These are phyloP conservation scores for Fusarium clavum DNA, from an alignment of 2,329 filamentous ascomycete species.

Conservation along the genomic window DNA sequence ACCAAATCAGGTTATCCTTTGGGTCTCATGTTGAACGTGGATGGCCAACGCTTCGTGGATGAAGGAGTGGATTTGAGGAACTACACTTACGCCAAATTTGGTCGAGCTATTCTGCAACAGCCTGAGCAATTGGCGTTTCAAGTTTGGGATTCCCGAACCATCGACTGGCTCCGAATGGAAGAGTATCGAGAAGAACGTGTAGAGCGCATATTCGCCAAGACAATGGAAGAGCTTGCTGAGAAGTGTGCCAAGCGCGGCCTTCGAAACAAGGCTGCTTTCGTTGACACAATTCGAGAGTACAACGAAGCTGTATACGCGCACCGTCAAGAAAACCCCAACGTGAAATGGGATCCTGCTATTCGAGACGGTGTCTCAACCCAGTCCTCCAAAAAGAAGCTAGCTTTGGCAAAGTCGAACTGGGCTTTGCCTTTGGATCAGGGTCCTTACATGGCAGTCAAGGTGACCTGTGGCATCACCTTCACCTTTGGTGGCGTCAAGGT, in stretches of 20 bases:
- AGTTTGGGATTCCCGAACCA: slow-evolving; percentile 15
- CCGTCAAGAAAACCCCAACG: background rate
- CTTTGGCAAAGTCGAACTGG: slow-evolving; percentile 20
- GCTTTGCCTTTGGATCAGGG: slow-evolving; percentile 19
- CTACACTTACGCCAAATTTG: slow-evolving; percentile 25
- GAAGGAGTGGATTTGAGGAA: slow-evolving; percentile 19
- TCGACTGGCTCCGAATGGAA: slow-evolving; percentile 9
- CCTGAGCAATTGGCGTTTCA: slow-evolving; percentile 21
- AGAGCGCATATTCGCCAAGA: slow-evolving; percentile 5
- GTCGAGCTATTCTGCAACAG: slow-evolving; percentile 17
- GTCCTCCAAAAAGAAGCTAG: slow-evolving; percentile 1
- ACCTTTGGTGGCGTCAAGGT: slow-evolving; percentile 19
- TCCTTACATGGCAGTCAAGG: slow-evolving; percentile 13
- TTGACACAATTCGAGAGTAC: slow-evolving; percentile 7
- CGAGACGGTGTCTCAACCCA: slow-evolving; percentile 17
- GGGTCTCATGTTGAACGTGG: slow-evolving; percentile 14
- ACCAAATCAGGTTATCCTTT: slow-evolving; percentile 24
- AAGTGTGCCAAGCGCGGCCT: slow-evolving; percentile 8
- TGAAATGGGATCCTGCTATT: slow-evolving; percentile 17
- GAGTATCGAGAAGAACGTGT: slow-evolving; percentile 23
- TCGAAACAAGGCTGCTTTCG: background rate
- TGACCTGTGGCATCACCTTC: slow-evolving; percentile 17
- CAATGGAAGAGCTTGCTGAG: background rate
- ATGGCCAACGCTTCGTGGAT: slow-evolving; percentile 11
- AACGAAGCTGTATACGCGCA: slow-evolving; percentile 16